A percentile compares a stretch with the other conserved stretches of the same genome.
phyloP scores from a whole-genome alignment of 371 early-diverging fungal genomes.

The Dichotomocladium elegans region DNA sequence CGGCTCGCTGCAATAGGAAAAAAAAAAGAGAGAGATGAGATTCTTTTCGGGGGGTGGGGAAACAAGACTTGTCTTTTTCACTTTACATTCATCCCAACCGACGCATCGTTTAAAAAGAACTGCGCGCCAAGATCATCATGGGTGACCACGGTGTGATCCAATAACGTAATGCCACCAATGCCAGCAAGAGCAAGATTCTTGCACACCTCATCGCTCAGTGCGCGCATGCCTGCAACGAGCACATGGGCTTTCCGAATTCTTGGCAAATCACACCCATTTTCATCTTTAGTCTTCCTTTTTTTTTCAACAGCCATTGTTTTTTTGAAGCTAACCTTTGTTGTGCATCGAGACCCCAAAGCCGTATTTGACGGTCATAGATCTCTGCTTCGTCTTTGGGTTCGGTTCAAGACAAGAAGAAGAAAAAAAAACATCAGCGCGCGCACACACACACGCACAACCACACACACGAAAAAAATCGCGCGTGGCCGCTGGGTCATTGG shows the following conservation, averaged over 20 bases:
- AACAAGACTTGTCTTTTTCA: too few relatives aligned
- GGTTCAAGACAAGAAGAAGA: too few relatives aligned
- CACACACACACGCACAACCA: too few relatives aligned
- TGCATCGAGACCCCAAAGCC: conserved; percentile 93
- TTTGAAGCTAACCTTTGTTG: conserved; percentile 64
- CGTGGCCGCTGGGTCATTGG: too few relatives aligned
- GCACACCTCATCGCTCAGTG: conserved; percentile 73
- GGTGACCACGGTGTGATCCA: conserved; percentile 57
- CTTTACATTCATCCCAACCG: conserved; percentile 68
- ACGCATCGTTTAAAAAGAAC: conserved; percentile 61
- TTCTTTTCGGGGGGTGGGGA: too few relatives aligned
- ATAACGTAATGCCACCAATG: conserved; percentile 69
- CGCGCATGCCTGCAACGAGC: conserved; percentile 65
- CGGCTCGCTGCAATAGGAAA: conserved; percentile 52
- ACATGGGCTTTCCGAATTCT: conserved; percentile 79
- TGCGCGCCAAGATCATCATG: conserved; percentile 75
- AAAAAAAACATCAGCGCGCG: too few relatives aligned
- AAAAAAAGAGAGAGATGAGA: neutral
- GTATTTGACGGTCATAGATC: conserved; percentile 93
- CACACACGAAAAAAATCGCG: too few relatives aligned
- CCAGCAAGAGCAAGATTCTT: conserved; percentile 93
- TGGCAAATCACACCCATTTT: too few relatives aligned
- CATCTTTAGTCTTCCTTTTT: neutral
- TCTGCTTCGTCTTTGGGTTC: conserved; percentile 81
- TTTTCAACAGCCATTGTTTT: neutral